phyloP scores from a whole-genome alignment of 495 filamentous ascomycete species.

The Lindgomyces ingoldianus region DNA sequence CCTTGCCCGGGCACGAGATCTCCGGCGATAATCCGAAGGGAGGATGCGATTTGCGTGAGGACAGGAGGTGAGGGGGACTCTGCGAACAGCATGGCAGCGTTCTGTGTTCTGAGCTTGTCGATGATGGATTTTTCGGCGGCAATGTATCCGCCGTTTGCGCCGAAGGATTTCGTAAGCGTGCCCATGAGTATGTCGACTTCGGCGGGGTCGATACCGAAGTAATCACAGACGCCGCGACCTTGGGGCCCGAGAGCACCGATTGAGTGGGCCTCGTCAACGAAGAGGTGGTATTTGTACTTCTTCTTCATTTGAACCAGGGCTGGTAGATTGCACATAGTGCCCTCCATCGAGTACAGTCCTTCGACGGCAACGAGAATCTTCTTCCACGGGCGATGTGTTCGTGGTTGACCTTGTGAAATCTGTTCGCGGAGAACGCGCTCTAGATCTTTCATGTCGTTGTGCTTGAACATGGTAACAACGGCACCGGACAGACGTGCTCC shows the following conservation, averaged over 20 bases:
- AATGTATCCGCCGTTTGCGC: conserved; percentile 95
- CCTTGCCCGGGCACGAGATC: conserved; percentile 88
- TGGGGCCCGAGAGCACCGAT: conserved; percentile 87
- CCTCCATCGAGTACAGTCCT: conserved; percentile 98
- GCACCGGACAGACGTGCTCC: conserved; percentile 91
- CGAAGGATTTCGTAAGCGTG: conserved; percentile 96
- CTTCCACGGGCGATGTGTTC: conserved; percentile 97
- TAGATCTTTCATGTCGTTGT: conserved; percentile 90
- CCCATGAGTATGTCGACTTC: conserved; percentile 98
- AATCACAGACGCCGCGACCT: conserved; percentile 94
- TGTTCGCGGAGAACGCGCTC: conserved; percentile 82
- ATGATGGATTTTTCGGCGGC: conserved; percentile 89
- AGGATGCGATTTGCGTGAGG: conserved; percentile 80
- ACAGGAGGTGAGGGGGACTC: conserved; percentile 86
- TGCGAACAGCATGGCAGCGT: conserved; percentile 83
- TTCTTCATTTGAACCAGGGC: conserved; percentile 81
- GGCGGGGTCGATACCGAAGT: conserved; percentile 83
- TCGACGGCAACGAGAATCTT: conserved; percentile 97
- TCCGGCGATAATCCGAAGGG: conserved; percentile 83
- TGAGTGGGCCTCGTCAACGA: conserved; percentile 95
- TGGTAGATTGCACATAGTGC: conserved; percentile 95
- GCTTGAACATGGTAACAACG: conserved; percentile 93
- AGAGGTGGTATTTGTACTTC: conserved; percentile 95
- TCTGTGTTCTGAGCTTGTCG: conserved; percentile 80
- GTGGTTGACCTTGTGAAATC: conserved; percentile 93